Percentiles rank a stretch among this genome's conserved stretches.
Evolutionary conservation across 352 stramenopile genomes (phyloP).

Genomic region (Thraustochytrium sp.): DNA sequence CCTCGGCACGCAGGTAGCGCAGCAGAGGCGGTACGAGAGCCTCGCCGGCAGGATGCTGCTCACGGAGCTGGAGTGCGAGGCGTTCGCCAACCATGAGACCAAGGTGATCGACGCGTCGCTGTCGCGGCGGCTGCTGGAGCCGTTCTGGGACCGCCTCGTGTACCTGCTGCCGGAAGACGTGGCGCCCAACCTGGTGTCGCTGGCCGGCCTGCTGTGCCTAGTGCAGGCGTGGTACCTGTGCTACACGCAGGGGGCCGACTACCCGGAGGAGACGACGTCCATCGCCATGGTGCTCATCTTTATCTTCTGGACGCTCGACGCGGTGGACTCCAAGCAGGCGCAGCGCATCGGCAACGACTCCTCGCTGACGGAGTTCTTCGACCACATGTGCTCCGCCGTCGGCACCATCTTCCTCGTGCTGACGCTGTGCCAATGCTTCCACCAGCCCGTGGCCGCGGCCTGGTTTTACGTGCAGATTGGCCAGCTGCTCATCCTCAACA

Average conservation of each 20-base stretch:
- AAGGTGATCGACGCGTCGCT: slow-evolving; percentile 59
- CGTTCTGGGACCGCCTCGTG: slow-evolving; percentile 55
- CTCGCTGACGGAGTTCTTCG: slow-evolving; percentile 63
- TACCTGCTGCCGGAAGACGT: slow-evolving; percentile 57
- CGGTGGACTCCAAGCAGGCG: slow-evolving; percentile 56
- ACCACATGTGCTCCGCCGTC: slow-evolving; percentile 61
- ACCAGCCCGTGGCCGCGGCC: slow-evolving; percentile 18
- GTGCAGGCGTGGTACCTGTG: slow-evolving; percentile 63
- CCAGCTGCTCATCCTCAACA: slow-evolving; percentile 62
- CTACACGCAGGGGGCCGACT: slow-evolving; percentile 57
- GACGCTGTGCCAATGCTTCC: slow-evolving; percentile 61
- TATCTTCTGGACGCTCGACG: slow-evolving; percentile 60
- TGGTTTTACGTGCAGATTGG: slow-evolving; percentile 55
- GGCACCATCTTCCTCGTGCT: slow-evolving; percentile 62
- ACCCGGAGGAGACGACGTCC: slow-evolving; percentile 57
- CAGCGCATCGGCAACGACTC: slow-evolving; percentile 62
- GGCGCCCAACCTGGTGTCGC: slow-evolving; percentile 61
- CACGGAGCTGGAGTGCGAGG: slow-evolving; percentile 59
- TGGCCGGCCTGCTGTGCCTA: slow-evolving; percentile 55
- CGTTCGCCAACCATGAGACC: slow-evolving; percentile 61
- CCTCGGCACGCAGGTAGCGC: too few species aligned
- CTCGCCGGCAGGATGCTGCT: slow-evolving; percentile 61
- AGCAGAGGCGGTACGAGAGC: too few species aligned
- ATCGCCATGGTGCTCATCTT: slow-evolving; percentile 59
- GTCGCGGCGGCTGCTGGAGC: slow-evolving; percentile 53